These are phyloP conservation scores for Lactarius indigo DNA, from an alignment of 768 basidiomycete genomes.

Conservation along the genomic window DNA sequence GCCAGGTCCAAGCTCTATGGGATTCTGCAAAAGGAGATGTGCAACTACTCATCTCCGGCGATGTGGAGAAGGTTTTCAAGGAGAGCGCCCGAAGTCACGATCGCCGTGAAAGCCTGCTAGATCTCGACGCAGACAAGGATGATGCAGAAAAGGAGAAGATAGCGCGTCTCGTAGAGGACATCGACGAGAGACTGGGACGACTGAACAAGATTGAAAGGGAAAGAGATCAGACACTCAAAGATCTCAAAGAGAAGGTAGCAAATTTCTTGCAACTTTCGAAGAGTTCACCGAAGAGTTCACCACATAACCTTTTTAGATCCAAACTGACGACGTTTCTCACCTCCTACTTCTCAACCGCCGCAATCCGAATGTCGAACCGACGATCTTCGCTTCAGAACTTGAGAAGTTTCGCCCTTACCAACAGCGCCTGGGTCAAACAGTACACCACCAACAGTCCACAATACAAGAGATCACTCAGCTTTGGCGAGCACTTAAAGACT, in stretches of 20 bases:
- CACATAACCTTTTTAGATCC: constrained; percentile 52
- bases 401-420: constrained; percentile 96
- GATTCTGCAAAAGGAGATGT: constrained; percentile 64
- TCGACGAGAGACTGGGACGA: constrained; percentile 73
- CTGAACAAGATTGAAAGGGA: constrained; percentile 83
- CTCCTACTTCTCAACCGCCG: constrained; percentile 87
- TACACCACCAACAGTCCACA: constrained; percentile 69
- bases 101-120: constrained; percentile 51
- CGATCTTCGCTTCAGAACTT: constrained; percentile 87
- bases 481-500: constrained; percentile 71
- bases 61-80: constrained; percentile 60
- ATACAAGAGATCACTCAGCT: constrained; percentile 71
- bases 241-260: constrained; percentile 90
- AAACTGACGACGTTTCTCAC: constrained; percentile 95
- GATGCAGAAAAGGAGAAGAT: constrained; percentile 68
- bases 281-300: constrained; percentile 4
- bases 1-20: constrained; percentile 73
- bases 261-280: not conserved
- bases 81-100: constrained; percentile 44
- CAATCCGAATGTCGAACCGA: constrained; percentile 75
- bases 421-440: constrained; percentile 70
- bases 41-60: constrained; percentile 52
- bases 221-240: constrained; percentile 81
- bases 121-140: constrained; percentile 69
- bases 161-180: constrained; percentile 59